phyloP scores from a whole-genome alignment of 768 basidiomycete genomes.

The Candolleomyces efflorescens region DNA sequence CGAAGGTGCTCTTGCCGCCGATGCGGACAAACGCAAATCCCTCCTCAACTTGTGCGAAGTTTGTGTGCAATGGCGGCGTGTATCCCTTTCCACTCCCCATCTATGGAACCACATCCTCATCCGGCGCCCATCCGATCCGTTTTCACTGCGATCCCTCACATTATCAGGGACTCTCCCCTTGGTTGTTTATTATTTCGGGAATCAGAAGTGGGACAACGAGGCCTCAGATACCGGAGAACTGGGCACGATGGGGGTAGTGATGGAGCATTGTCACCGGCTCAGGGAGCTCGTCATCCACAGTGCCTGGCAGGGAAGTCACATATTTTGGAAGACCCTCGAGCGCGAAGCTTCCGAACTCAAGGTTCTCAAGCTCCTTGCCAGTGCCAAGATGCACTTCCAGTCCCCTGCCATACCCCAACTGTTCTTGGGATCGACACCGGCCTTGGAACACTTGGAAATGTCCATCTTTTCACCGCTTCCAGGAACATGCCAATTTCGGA shows the following conservation, averaged over 20 bases:
- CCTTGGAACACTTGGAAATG: neutral
- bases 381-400: neutral
- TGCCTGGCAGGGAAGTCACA: neutral
- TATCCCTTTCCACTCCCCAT: conserved; percentile 4
- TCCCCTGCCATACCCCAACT: neutral
- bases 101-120: conserved; percentile 8
- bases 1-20: conserved; percentile 1
- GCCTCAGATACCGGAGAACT: neutral
- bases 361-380: neutral
- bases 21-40: conserved; percentile 3
- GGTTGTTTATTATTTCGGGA: neutral
- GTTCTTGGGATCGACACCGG: neutral
- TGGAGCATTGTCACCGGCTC: neutral
- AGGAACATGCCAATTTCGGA: neutral
- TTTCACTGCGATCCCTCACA: neutral
- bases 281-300: neutral
- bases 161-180: conserved; percentile 13
- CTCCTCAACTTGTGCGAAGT: conserved; percentile 8
- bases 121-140: neutral
- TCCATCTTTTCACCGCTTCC: neutral
- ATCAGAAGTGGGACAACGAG: neutral
- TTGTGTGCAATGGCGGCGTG: conserved; percentile 7
- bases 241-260: neutral
- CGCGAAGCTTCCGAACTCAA: neutral
- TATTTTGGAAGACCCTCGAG: neutral